phyloP scores from a whole-genome alignment of 192 early-diverging fungal genomes.

The Funneliformis geosporum region DNA sequence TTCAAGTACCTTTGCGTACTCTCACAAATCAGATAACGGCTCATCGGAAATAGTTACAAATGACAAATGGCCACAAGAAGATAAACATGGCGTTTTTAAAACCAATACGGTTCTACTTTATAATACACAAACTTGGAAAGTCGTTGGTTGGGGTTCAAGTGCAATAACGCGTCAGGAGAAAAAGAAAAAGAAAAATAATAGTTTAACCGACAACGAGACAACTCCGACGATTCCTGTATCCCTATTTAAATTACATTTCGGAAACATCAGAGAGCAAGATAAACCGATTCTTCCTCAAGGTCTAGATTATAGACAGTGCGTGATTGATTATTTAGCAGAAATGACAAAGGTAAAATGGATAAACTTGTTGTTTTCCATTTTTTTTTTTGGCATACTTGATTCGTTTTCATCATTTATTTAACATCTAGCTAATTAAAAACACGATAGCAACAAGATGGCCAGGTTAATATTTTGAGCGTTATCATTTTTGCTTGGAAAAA shows the following conservation, averaged over 20 bases:
- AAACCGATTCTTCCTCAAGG: conserved; percentile 10
- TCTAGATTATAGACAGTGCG: conserved; percentile 3
- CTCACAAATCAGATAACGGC: not conserved
- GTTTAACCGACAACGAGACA: not conserved
- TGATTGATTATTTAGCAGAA: conserved; percentile 16
- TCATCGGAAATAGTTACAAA: conserved; percentile 17
- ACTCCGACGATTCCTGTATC: not conserved
- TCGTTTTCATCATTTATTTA: not conserved
- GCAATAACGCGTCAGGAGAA: not conserved
- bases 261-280: not conserved
- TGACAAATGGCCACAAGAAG: conserved; percentile 18
- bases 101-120: conserved; percentile 16
- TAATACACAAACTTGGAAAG: not conserved
- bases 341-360: conserved; percentile 21
- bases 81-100: conserved; percentile 25
- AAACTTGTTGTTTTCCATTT: not conserved
- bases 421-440: conserved; percentile 6
- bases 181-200: conserved; percentile 5
- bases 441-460: conserved; percentile 28
- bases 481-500: not conserved
- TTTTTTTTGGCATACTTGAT: not conserved
- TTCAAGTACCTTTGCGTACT: conserved; percentile 5
- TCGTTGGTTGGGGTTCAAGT: not conserved
- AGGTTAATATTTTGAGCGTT: not conserved
- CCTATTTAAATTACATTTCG: conserved; percentile 23